These are phyloP conservation scores for Effrenium voratum DNA, from an alignment of 73 alveolate genomes.

Conservation along the genomic window DNA sequence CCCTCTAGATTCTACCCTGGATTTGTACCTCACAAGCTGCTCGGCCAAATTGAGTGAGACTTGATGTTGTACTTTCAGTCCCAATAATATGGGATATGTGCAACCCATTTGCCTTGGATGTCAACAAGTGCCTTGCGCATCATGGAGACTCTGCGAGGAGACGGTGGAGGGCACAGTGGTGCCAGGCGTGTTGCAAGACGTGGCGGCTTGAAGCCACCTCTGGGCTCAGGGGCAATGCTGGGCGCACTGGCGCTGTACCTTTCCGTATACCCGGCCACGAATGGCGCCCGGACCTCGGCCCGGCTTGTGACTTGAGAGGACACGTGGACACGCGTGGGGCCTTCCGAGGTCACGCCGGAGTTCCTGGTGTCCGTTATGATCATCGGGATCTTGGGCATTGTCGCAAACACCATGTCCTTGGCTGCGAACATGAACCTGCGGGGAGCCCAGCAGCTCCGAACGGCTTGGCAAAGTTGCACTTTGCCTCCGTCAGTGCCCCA, in stretches of 20 bases:
- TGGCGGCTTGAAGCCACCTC: background rate
- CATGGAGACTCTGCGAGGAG: background rate
- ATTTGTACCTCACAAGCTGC: background rate
- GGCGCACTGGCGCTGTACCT: slow-evolving; percentile 26
- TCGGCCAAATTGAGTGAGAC: background rate
- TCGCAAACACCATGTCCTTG: slow-evolving; percentile 26
- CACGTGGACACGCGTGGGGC: no score
- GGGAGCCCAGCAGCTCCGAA: no score
- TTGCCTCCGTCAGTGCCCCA: no score
- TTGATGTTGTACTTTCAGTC: background rate
- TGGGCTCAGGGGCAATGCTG: slow-evolving; percentile 20
- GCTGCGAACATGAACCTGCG: slow-evolving; percentile 52
- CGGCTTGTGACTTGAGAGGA: background rate
- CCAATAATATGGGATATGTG: background rate
- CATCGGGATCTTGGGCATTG: slow-evolving; percentile 55
- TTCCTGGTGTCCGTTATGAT: slow-evolving; percentile 25
- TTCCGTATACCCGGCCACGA: slow-evolving; percentile 14
- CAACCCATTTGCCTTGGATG: background rate
- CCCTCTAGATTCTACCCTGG: background rate
- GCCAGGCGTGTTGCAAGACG: slow-evolving; percentile 7
- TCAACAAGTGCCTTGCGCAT: background rate
- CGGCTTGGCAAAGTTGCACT: no score
- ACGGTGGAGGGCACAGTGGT: slow-evolving; percentile 60
- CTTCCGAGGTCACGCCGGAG: slow-evolving; percentile 27
- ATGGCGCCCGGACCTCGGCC: background rate